Evolutionary conservation across 345 rosid species (phyloP), one percentile per base, ranked within the genome.

Genomic region (Pseudoturritis turrita): DNA sequence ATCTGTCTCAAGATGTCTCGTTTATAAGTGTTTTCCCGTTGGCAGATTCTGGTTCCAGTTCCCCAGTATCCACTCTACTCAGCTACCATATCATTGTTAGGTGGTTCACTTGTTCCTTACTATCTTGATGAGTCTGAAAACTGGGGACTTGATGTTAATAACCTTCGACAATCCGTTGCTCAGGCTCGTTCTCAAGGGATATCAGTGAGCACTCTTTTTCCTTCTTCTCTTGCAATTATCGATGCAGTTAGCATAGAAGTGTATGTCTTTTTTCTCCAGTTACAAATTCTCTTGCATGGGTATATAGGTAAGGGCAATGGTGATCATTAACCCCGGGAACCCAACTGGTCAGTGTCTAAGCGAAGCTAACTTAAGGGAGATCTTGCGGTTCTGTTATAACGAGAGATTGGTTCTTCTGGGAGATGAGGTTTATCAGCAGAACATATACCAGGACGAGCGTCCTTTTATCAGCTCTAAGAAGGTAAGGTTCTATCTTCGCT

Each of bases 271-370:
- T n/a, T 69, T 11, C 21, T 13, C 58, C 55, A 25, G 3, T 63
- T 11, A 43, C 46, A 49, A 23, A 35, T 39, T 66, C 23, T 56
- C 26, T 22, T 57, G 28, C 21, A 46, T 52, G 41, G 28, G 40
- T 57, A 14, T 81, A 67, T 86, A 95, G 99, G 90, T 89, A 51
- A 85, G 86, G 81, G 99, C 99, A 37, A 91, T 95, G 99, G 99
- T 95, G 68, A 91, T 95, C 70, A 95, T 95, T 56, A 95, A 95
- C 84, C 99, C 99, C 3, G 99, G 97, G n/a, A 95, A 95, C 79
- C 99, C 99, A 35, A 95, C 99, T 31, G 99, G 99, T n/a, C 93
- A 87, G 79, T 95, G 99, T 76, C 90, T 95, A 40, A 95, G 99
- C 62, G 92, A 76, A 86, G 85, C 95, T 67, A 95, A 95, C 77